These are phyloP conservation scores for Aspergillus pseudoglaucus DNA, from an alignment of 2,329 filamentous ascomycete genomes.

Conservation along the genomic window DNA sequence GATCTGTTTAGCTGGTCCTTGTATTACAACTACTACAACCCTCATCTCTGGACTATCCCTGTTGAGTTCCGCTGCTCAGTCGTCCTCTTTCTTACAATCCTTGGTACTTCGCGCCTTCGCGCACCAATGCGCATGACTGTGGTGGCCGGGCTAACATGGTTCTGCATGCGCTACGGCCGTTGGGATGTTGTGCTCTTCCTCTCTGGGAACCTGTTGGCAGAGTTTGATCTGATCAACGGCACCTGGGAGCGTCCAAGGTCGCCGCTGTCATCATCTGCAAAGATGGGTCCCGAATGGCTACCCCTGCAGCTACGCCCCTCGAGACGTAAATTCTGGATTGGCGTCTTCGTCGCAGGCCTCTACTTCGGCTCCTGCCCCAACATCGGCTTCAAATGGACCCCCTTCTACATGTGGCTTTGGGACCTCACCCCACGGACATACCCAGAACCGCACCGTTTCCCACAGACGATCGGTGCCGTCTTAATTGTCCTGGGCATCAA, in stretches of 20 bases:
- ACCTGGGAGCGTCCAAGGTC: constrained; percentile 24
- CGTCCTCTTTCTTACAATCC: constrained; percentile 36
- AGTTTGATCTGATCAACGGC: constrained; percentile 36
- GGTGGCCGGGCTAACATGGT: constrained; percentile 28
- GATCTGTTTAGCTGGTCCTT: constrained; percentile 34
- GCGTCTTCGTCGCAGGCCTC: constrained; percentile 33
- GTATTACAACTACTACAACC: constrained; percentile 40
- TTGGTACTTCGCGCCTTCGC: constrained; percentile 34
- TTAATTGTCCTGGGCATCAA: constrained; percentile 39
- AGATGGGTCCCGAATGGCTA: not conserved
- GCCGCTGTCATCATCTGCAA: constrained; percentile 15
- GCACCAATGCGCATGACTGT: constrained; percentile 27
- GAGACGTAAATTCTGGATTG: constrained; percentile 29
- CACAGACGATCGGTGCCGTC: constrained; percentile 37
- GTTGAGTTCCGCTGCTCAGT: constrained; percentile 42
- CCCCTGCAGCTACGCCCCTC: constrained; percentile 12
- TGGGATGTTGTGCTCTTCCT: constrained; percentile 41
- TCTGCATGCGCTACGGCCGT: constrained; percentile 37
- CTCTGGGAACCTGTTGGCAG: constrained; percentile 38
- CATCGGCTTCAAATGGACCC: constrained; percentile 33
- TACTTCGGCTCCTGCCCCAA: constrained; percentile 40
- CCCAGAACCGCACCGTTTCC: constrained; percentile 39
- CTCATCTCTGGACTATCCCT: constrained; percentile 43
- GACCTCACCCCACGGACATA: constrained; percentile 35
- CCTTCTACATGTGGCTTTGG: constrained; percentile 37